Base-by-base conservation (phyloP, 768 basidiomycete genomes). In the Rhodocollybia butyracea region DNA sequence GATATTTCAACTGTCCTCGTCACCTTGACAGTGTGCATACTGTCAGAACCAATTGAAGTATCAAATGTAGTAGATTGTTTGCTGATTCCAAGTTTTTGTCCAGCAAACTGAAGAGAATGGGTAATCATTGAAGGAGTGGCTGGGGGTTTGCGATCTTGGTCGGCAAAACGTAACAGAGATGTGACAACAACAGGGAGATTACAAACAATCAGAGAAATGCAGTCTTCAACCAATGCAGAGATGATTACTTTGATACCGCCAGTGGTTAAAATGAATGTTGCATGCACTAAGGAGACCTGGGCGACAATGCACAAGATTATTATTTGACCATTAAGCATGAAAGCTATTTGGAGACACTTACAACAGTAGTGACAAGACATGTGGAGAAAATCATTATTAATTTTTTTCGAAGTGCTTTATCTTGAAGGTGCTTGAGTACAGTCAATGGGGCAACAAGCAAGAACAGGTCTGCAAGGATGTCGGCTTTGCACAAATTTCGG, bases 371-470 rank as follows among this genome's bases (percentile, higher is more conserved):
- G 48, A 76, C 64, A 54, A 81, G 73, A 48, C 79, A 80, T 10
- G 82, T 74, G 10, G 82, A 82, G 64, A 84, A 82, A 46, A 81
- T 78, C 51, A 80, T 61, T 57, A 77, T 70, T 36, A 78, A 67
- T n/a, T 73, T 73, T 1, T 69, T 63, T 4, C 76, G 74, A 2
- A 81, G 61, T 24, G 57, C 60, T 15, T 62, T 66, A 53, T 76
- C 73, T 21, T 66, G 69, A 24, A 83, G 68, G 21, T 70, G 67
- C 57, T 70, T 65, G 32, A 85, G 72, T 3, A 83, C 66, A 19
- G 73, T 68, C 2, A 81, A 55, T 0, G 82, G 81, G 1, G 78
- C 68, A 8, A 66, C 45, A 32, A 83, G 70, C 42, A 84, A 72
- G 24, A 79, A 65, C 15, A 67, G 22, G 57, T 82, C 81, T 0